phyloP scores from a whole-genome alignment of 1,284 basidiomycete species.

The Microbotryum lychnidis-dioicae region DNA sequence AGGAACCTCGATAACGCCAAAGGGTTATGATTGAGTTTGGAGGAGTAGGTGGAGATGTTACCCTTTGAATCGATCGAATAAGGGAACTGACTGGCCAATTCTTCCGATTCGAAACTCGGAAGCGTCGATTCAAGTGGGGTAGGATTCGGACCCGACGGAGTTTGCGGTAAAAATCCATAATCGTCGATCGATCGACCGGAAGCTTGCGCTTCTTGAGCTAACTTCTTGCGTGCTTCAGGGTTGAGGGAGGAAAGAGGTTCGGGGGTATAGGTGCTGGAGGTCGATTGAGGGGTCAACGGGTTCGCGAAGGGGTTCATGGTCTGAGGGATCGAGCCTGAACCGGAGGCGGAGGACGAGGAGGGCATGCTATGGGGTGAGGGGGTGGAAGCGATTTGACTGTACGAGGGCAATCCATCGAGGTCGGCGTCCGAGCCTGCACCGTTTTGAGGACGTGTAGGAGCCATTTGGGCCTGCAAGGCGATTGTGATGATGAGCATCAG shows the following conservation, averaged over 20 bases:
- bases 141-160: not conserved
- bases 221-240: too few species aligned
- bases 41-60: constrained; percentile 2
- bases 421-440: not conserved
- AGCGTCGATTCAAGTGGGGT: not conserved
- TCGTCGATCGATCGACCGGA: not conserved
- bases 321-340: too few species aligned
- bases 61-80: not conserved
- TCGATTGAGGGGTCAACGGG: too few species aligned
- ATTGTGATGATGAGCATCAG: not conserved
- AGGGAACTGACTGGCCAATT: not conserved
- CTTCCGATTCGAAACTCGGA: not conserved
- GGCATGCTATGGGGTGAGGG: not conserved
- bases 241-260: too few species aligned
- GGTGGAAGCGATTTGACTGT: not conserved
- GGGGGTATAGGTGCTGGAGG: too few species aligned
- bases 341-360: too few species aligned
- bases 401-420: not conserved
- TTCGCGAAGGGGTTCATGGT: too few species aligned
- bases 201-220: too few species aligned
- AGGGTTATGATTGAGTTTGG: not conserved
- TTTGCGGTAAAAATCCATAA: not conserved
- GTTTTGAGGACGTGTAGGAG: not conserved
- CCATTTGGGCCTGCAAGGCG: not conserved
- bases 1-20: not conserved